Conservation (phyloP, 2,329 filamentous ascomycete genomes). For the Exophiala calicioides region DNA sequence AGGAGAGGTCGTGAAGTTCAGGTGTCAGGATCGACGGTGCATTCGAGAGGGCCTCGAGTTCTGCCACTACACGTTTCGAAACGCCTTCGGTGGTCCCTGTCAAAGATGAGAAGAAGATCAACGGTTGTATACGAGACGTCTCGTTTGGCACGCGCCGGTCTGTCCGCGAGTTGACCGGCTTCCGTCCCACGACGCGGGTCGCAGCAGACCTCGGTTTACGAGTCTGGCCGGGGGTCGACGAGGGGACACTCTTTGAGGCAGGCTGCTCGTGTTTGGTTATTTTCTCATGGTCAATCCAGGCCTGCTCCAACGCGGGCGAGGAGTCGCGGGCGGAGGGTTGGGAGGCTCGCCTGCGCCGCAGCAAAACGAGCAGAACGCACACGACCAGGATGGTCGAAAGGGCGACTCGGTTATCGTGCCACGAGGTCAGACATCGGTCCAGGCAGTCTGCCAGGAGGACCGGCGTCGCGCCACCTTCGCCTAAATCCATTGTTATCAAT, state of each 20-base stretch:
- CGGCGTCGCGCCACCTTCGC: slow-evolving; percentile 23
- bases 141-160: slow-evolving; percentile 1
- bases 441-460: slow-evolving; percentile 29
- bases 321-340: slow-evolving; percentile 9
- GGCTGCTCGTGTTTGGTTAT: not conserved
- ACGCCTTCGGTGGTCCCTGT: slow-evolving; percentile 79
- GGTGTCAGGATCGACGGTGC: slow-evolving; percentile 52
- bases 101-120: slow-evolving; percentile 88
- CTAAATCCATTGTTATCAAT: slow-evolving; percentile 25
- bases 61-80: slow-evolving; percentile 63
- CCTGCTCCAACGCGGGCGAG: slow-evolving; percentile 22
- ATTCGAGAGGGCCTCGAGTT: slow-evolving; percentile 48
- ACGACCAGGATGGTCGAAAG: slow-evolving; percentile 13
- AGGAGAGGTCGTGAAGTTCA: slow-evolving; percentile 73
- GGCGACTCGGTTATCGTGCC: slow-evolving; percentile 28
- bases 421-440: slow-evolving; percentile 23
- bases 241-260: not conserved
- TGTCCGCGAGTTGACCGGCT: slow-evolving; percentile 17
- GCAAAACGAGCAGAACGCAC: slow-evolving; percentile 12
- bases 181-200: slow-evolving; percentile 29
- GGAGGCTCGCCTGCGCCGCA: slow-evolving; percentile 16
- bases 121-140: slow-evolving; percentile 55
- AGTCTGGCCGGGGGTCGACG: slow-evolving; percentile 4
- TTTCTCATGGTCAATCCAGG: slow-evolving; percentile 18
- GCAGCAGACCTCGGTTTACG: slow-evolving; percentile 22